Evolutionary conservation across 2,329 filamentous ascomycete genomes (phyloP), one percentile per base, ranked within the genome.

Genomic region (Stachybotrys chlorohalonatus): DNA sequence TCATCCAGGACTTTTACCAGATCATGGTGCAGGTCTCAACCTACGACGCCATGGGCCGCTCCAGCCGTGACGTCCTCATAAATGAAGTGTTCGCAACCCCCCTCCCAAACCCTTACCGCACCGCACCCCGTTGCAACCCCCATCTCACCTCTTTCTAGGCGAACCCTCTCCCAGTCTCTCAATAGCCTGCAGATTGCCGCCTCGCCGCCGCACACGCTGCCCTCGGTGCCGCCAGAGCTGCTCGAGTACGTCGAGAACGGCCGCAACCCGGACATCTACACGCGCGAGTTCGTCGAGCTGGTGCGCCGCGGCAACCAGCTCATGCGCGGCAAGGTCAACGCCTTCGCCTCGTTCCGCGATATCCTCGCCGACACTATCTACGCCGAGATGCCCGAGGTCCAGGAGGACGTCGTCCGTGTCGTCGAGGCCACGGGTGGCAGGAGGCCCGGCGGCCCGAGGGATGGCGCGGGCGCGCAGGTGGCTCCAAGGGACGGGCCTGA

Each of bases 231-330:
- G 2, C 79, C 78, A 52, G 83, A 86, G 63, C 77, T 87, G 11
- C 75, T 87, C 57, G 75, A 82, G 64, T 88, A 88, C 71, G 84
- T 88, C 62, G 84, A 88, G 68, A 81, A 83, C 65, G 84, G 85
- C 49, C 83, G 85, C 52, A 88, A 88, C 73, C 85, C 85, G 2
- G 85, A 88, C 70, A 87, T 88, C 62, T 88, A 88, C 75, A 88
- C 85, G 54, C 77, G 85, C 63, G 85, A 88, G 73, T 87, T 88
- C 63, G 84, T 87, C 63, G 85, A 88, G 78, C 75, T 85, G 53
- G 83, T 85, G 30, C 73, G 84, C 54, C 75, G 83, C 50, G 76
- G 79, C 47, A 88, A 88, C 72, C 85, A 87, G 75, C 72, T 85
- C 57, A 78, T 85, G 73, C 76, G 79, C 62, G 85, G 85, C 54